Conservation (phyloP, 257 asterid species). For the Ballota nigra region DNA sequence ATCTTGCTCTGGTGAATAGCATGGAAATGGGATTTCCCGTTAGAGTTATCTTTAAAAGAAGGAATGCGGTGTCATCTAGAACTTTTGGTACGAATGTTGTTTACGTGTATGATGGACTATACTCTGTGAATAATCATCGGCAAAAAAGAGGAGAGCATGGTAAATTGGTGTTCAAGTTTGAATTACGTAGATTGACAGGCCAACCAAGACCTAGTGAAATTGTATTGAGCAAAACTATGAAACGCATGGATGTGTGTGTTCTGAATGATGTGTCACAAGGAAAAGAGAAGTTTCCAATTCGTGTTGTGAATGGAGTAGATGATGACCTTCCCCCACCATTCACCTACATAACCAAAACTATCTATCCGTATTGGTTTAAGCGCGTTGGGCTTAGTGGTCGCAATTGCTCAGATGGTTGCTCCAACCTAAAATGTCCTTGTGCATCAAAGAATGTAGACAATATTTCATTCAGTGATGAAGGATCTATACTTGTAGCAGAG, state of each 20-base stretch:
- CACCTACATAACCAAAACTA: constrained; percentile 43
- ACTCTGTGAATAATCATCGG: constrained; percentile 42
- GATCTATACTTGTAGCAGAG: constrained; percentile 43
- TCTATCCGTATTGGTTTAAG: constrained; percentile 40
- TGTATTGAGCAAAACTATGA: not conserved
- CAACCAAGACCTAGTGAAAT: constrained; percentile 37
- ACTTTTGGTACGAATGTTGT: constrained; percentile 11
- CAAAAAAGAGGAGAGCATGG: constrained; percentile 38
- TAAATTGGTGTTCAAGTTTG: constrained; percentile 61
- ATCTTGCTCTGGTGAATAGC: constrained; percentile 63
- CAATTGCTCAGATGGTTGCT: constrained; percentile 59
- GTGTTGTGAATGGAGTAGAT: constrained; percentile 60
- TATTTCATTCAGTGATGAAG: constrained; percentile 55
- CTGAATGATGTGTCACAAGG: constrained; percentile 55
- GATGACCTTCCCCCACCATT: constrained; percentile 45
- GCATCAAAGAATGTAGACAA: constrained; percentile 52
- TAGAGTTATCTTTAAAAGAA: constrained; percentile 59
- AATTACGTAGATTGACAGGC: constrained; percentile 45
- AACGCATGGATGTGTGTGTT: constrained; percentile 6
- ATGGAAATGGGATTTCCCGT: constrained; percentile 44
- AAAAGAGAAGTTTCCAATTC: constrained; percentile 47
- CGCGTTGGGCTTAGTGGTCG: constrained; percentile 52
- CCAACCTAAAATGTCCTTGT: constrained; percentile 59
- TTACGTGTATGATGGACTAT: constrained; percentile 69
- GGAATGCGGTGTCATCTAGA: constrained; percentile 17